Base-by-base conservation (phyloP, 2,329 filamentous ascomycete genomes). In the Talaromyces sp. region DNA sequence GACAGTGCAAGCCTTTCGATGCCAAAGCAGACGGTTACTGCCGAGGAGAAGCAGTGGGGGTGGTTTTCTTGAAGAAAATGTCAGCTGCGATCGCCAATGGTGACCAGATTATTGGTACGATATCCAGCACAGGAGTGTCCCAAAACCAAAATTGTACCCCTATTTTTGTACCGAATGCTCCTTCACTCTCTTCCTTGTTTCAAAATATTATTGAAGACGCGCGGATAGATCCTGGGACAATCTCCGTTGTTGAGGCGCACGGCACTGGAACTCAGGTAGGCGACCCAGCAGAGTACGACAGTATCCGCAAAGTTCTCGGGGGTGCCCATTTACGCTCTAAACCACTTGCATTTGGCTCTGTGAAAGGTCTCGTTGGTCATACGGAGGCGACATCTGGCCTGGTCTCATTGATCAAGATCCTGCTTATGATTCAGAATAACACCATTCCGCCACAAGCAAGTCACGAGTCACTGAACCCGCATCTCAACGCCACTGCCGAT, bases 1-100 rank as follows among this genome's bases (percentile, higher is more conserved):
- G 83, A 1, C 77, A 80, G 50, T 85, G 81, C 14, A 80, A 79
- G 58, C 82, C 78, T 72, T 82, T 76, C 72, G 76, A 79, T 67
- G 68, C 67, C 0, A 68, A 66, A 0, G 83, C 79, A 0, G 71
- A 82, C 65, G 83, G 82, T 5, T 83, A 77, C 68, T 82, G 75
- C 33, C 76, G 82, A 1, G 82, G 80, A 11, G 84, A 86, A 59
- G 83, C 82, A 2, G 70, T 83, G 18, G 77, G 77, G 0, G 71
- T 75, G 0, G 65, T 86, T 0, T 70, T 85, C 0, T 64, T 87
- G 0, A 86, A 86, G 68, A 73, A 69, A 1, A 68, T 85, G 0
- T 70, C 68, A 2, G 69, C 75, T 1, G 85, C 84, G 0, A 59
- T 85, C 3, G 68, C 59, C 0, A 76, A 81, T 63, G 74, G 74